A percentile compares a stretch with the other conserved stretches of the same genome.
Conservation (phyloP, 768 basidiomycete species). For the Rubroboletus pulcherrimus region DNA sequence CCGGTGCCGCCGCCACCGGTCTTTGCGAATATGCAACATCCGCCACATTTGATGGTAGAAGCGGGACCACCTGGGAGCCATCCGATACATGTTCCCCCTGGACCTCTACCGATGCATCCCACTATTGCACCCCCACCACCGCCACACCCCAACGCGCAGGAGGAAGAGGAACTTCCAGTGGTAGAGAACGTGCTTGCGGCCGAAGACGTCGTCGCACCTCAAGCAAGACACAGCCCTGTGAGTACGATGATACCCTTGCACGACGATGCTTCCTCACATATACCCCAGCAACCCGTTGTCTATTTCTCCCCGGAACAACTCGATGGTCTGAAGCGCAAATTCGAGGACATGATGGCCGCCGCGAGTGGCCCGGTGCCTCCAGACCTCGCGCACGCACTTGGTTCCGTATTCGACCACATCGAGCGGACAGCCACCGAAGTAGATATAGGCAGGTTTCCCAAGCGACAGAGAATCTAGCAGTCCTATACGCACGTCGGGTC, state of each 20-base stretch:
- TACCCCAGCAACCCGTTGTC: slow-evolving; percentile 21
- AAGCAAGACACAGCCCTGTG: slow-evolving; percentile 17
- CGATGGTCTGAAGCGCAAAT: slow-evolving; percentile 28
- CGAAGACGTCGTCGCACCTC: slow-evolving; percentile 18
- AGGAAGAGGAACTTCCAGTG: slow-evolving; percentile 15
- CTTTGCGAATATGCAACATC: slow-evolving; percentile 22
- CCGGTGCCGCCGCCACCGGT: slow-evolving; percentile 19
- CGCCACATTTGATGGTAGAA: slow-evolving; percentile 20
- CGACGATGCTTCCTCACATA: not conserved
- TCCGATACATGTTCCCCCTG: slow-evolving; percentile 10
- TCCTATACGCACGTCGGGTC: not conserved
- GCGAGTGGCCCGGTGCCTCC: slow-evolving; percentile 31
- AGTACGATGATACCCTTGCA: not conserved
- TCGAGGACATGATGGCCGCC: slow-evolving; percentile 30
- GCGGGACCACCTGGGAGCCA: slow-evolving; percentile 12
- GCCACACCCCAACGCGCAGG: slow-evolving; percentile 8
- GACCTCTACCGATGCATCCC: slow-evolving; percentile 5
- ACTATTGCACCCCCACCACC: slow-evolving; percentile 9
- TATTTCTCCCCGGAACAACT: slow-evolving; percentile 33
- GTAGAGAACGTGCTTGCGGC: slow-evolving; percentile 14
- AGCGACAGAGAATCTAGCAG: slow-evolving; percentile 25
- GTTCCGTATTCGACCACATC: slow-evolving; percentile 33
- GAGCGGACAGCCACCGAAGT: slow-evolving; percentile 28
- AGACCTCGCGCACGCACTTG: slow-evolving; percentile 30
- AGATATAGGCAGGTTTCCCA: slow-evolving; percentile 22